A percentile compares a stretch with the other conserved stretches of the same genome.
These are phyloP conservation scores for Taphrina betulina DNA, from an alignment of 1,139 yeast species.

Conservation along the genomic window DNA sequence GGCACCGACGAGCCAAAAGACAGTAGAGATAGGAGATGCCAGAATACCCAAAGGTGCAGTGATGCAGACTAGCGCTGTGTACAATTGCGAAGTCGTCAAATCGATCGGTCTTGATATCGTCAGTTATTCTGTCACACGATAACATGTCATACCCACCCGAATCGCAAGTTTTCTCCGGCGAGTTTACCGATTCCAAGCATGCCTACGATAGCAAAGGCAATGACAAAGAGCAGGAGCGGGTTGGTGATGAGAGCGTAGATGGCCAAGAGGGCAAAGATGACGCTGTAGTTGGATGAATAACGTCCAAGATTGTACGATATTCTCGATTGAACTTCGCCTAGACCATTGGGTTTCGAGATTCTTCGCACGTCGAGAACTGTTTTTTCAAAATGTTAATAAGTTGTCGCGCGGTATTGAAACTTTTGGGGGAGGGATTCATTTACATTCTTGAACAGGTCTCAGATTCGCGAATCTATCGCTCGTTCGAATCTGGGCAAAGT, in stretches of 20 bases:
- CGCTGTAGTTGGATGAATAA: constrained; percentile 81
- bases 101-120: constrained; percentile 45
- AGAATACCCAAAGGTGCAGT: constrained; percentile 79
- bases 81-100: constrained; percentile 77
- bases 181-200: constrained; percentile 73
- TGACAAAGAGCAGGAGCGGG: constrained; percentile 76
- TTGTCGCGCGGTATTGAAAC: neutral
- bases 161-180: constrained; percentile 71
- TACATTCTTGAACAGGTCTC: constrained; percentile 75
- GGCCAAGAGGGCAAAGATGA: constrained; percentile 68
- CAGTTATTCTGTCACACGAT: neutral
- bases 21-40: constrained; percentile 89
- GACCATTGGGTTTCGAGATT: constrained; percentile 82
- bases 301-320: constrained; percentile 81
- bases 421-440: neutral
- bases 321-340: constrained; percentile 85
- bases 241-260: constrained; percentile 78
- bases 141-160: constrained; percentile 32
- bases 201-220: constrained; percentile 59
- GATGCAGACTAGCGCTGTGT: constrained; percentile 50
- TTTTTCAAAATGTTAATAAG: too few relatives aligned
- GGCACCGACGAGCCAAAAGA: constrained; percentile 97
- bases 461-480: constrained; percentile 59
- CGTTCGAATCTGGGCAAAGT: constrained; percentile 23
- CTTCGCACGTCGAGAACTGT: constrained; percentile 81